These are phyloP conservation scores for Fusarium vanettenii DNA, from an alignment of 2,329 filamentous ascomycete genomes.

Conservation along the genomic window DNA sequence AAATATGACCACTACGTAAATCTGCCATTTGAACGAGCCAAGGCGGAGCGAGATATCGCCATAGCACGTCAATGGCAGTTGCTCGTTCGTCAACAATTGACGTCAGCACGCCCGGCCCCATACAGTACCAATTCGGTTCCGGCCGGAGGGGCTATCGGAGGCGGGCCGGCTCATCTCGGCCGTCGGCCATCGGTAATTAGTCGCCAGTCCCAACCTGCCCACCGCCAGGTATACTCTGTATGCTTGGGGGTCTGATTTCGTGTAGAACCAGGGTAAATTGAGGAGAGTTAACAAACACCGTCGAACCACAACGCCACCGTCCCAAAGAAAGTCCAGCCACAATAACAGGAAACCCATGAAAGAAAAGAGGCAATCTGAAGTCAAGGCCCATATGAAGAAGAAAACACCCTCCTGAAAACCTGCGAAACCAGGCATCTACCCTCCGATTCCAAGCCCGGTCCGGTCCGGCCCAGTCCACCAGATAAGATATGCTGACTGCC, in stretches of 20 bases:
- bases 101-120: slow-evolving; percentile 24
- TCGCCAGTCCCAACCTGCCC: slow-evolving; percentile 3
- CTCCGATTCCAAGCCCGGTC: slow-evolving; percentile 30
- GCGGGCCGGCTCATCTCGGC: slow-evolving; percentile 26
- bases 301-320: slow-evolving; percentile 36
- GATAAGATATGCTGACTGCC: slow-evolving; percentile 19
- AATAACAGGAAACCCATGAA: slow-evolving; percentile 10
- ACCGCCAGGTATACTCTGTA: slow-evolving; percentile 2
- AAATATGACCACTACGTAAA: neutral
- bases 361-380: slow-evolving; percentile 16
- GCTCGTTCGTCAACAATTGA: slow-evolving; percentile 5
- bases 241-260: neutral
- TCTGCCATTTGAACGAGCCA: neutral
- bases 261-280: slow-evolving; percentile 32
- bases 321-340: slow-evolving; percentile 17
- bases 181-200: slow-evolving; percentile 25
- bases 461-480: slow-evolving; percentile 11
- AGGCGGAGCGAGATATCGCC: neutral
- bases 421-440: slow-evolving; percentile 26
- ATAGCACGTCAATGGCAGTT: neutral
- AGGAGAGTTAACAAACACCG: slow-evolving; percentile 37
- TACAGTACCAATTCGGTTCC: slow-evolving; percentile 17
- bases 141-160: slow-evolving; percentile 21
- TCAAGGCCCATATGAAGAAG: slow-evolving; percentile 14
- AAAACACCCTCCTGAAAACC: slow-evolving; percentile 13